Evolutionary conservation across 768 basidiomycete genomes (phyloP).

Genomic region (Calvatia gigantea): DNA sequence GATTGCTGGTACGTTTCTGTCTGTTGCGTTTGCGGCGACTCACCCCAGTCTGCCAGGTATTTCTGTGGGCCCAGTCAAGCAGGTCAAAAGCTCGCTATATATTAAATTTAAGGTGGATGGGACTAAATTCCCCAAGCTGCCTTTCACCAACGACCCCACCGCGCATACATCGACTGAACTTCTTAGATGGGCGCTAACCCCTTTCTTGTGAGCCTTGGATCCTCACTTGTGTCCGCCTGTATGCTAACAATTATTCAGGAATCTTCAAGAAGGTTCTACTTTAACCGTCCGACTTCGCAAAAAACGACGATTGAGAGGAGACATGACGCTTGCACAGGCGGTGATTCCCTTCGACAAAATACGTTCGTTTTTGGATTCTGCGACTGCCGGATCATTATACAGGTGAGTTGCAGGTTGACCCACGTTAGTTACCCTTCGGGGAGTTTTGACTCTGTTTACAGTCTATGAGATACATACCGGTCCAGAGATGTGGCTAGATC

Average conservation of each 20-base stretch:
- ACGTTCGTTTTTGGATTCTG: neutral
- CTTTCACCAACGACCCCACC: constrained; percentile 7
- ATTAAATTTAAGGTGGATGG: constrained; percentile 12
- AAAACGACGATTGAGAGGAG: constrained; percentile 9
- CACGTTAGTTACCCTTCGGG: neutral
- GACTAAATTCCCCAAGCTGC: constrained; percentile 10
- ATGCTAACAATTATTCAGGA: neutral
- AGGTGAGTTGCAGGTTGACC: neutral
- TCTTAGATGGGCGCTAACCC: constrained; percentile 14
- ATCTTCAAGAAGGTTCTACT: constrained; percentile 1
- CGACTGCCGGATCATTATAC: constrained; percentile 5
- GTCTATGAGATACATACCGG: constrained; percentile 10
- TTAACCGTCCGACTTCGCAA: constrained; percentile 11
- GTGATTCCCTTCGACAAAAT: constrained; percentile 1
- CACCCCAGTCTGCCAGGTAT: constrained; percentile 2
- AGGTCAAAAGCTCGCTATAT: constrained; percentile 2
- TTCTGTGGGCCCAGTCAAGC: constrained; percentile 1
- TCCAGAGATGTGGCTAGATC: constrained; percentile 14
- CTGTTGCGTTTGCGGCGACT: neutral
- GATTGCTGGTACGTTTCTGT: neutral
- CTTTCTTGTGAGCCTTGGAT: constrained; percentile 9
- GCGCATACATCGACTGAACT: neutral
- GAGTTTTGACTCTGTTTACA: neutral
- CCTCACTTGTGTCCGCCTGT: neutral
- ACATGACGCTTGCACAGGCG: constrained; percentile 3